phyloP scores from a whole-genome alignment of 371 early-diverging fungal species.

The Funneliformis caledonium region DNA sequence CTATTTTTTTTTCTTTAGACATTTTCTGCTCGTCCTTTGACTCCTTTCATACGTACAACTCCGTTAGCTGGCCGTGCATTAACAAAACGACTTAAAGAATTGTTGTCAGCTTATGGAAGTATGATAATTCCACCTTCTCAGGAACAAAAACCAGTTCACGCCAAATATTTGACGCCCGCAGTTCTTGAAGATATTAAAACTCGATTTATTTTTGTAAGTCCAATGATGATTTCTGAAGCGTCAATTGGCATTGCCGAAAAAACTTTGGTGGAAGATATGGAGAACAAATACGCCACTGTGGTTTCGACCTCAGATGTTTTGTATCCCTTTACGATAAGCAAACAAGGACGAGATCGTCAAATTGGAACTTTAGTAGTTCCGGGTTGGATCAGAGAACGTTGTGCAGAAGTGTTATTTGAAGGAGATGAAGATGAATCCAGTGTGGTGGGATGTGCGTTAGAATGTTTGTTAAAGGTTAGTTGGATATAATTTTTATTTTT shows the following conservation, averaged over 20 bases:
- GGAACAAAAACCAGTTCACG: conserved; percentile 55
- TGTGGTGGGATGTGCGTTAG: conserved; percentile 63
- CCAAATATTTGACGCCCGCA: conserved; percentile 53
- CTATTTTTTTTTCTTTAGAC: conserved; percentile 54
- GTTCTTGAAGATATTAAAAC: conserved; percentile 77
- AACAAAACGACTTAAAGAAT: conserved; percentile 58
- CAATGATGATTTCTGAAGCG: conserved; percentile 47
- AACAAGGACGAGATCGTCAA: conserved; percentile 54
- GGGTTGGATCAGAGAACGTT: conserved; percentile 87
- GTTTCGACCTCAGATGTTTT: conserved; percentile 63
- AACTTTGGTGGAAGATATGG: conserved; percentile 51
- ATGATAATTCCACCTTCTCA: conserved; percentile 45
- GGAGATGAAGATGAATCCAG: conserved; percentile 78
- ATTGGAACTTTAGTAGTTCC: conserved; percentile 68
- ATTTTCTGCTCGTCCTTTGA: conserved; percentile 76
- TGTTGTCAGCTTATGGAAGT: conserved; percentile 62
- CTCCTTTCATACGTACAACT: conserved; percentile 68
- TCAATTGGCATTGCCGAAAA: conserved; percentile 42
- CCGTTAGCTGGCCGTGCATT: conserved; percentile 78
- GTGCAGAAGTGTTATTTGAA: conserved; percentile 81
- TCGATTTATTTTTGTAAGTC: conserved; percentile 71
- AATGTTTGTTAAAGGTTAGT: conserved; percentile 60
- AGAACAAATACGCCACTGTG: conserved; percentile 60
- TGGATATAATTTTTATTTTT: neutral
- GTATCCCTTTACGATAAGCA: conserved; percentile 52